Conservation (phyloP, 2,329 filamentous ascomycete genomes). For the Rhinocladiella similis region DNA sequence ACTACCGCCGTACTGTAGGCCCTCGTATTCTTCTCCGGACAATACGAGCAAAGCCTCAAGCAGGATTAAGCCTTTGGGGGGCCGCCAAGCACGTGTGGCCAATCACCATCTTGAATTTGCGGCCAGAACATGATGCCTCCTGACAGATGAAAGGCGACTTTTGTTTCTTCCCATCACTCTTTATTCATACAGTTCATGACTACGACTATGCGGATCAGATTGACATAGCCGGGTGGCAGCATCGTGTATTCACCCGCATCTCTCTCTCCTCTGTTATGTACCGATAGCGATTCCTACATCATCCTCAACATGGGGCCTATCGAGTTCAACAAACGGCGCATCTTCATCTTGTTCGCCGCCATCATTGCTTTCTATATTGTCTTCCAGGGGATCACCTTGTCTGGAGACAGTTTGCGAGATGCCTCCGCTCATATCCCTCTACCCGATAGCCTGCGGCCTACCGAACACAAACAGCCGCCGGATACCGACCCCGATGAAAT, state of each 20-base stretch:
- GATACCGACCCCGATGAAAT: slow-evolving; percentile 18
- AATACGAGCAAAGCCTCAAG: not conserved
- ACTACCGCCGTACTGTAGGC: too few species aligned
- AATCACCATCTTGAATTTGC: too few species aligned
- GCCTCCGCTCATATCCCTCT: slow-evolving; percentile 19
- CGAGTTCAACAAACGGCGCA: slow-evolving; percentile 30
- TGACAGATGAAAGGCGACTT: not conserved
- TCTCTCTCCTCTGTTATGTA: not conserved
- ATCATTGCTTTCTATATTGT: slow-evolving; percentile 27
- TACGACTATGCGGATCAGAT: too few species aligned
- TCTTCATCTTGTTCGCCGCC: slow-evolving; percentile 26
- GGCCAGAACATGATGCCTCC: too few species aligned
- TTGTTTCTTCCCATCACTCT: not conserved
- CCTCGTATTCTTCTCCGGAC: too few species aligned
- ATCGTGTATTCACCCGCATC: not conserved
- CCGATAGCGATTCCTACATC: not conserved
- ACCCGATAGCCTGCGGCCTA: slow-evolving; percentile 13
- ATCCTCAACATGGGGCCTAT: slow-evolving; percentile 25
- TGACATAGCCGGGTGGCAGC: not conserved
- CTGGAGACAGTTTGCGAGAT: slow-evolving; percentile 9
- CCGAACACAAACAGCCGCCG: slow-evolving; percentile 13
- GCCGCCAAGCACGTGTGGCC: too few species aligned
- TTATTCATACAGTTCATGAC: not conserved
- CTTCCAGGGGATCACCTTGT: slow-evolving; percentile 23
- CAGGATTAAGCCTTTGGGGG: not conserved